Evolutionary conservation across 2,329 filamentous ascomycete species (phyloP).

Genomic region (Thielaviopsis ethacetica): DNA sequence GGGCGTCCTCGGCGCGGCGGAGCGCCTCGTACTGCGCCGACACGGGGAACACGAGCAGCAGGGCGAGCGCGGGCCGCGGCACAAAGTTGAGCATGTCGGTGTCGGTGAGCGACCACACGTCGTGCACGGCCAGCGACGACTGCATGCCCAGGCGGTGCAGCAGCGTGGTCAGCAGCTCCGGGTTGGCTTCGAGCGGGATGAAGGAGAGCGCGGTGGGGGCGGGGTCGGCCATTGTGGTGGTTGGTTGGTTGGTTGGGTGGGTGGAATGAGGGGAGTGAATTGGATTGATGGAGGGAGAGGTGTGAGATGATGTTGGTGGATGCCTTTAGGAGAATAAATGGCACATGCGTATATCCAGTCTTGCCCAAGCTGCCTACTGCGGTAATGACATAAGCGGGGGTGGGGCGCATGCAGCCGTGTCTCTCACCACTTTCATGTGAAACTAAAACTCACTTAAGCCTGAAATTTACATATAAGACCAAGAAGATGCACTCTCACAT

Average conservation of each 20-base stretch:
- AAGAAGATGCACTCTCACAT: too few relatives aligned
- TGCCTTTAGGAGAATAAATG: neutral
- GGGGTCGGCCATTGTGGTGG: neutral
- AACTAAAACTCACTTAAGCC: neutral
- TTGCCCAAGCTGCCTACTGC: neutral
- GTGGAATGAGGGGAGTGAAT: neutral
- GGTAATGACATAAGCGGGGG: neutral
- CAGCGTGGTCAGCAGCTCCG: slow-evolving; percentile 71
- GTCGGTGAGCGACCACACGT: slow-evolving; percentile 83
- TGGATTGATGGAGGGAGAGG: neutral
- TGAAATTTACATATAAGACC: too few relatives aligned
- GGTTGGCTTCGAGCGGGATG: slow-evolving; percentile 56
- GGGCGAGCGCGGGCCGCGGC: slow-evolving; percentile 71
- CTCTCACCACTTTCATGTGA: neutral
- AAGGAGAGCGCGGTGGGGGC: slow-evolving; percentile 20
- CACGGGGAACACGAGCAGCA: slow-evolving; percentile 85
- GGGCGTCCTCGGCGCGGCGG: slow-evolving; percentile 56
- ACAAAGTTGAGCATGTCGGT: slow-evolving; percentile 72
- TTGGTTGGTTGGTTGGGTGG: neutral
- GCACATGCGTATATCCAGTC: neutral
- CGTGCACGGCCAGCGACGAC: slow-evolving; percentile 61
- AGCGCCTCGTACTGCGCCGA: slow-evolving; percentile 62
- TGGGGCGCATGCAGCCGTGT: neutral
- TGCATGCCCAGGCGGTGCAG: slow-evolving; percentile 73
- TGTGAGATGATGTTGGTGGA: too few relatives aligned